phyloP scores from a whole-genome alignment of 106 monocot genomes.

The Gastrodia elata region DNA sequence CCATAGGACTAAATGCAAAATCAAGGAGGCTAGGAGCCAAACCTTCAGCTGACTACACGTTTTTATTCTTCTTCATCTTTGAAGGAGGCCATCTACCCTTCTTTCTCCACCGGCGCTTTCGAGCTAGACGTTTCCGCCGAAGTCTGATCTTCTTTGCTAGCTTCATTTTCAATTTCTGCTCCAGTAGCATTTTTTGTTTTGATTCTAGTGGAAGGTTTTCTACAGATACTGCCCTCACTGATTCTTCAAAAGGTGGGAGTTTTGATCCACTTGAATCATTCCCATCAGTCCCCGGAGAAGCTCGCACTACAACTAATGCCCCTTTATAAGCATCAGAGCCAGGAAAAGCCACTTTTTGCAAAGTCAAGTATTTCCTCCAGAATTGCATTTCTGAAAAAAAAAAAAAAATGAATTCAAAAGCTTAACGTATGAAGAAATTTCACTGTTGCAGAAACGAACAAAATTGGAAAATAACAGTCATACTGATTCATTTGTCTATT shows the following conservation, averaged over 20 bases:
- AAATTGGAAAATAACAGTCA: too few relatives aligned
- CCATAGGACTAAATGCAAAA: background rate
- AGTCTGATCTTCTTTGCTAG: slow-evolving; percentile 78
- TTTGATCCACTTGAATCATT: slow-evolving; percentile 12
- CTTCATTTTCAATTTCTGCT: slow-evolving; percentile 79
- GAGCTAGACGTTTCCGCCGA: slow-evolving; percentile 56
- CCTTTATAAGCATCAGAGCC: slow-evolving; percentile 13
- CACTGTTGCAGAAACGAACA: background rate
- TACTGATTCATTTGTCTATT: too few relatives aligned
- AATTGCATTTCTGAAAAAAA: slow-evolving; percentile 3
- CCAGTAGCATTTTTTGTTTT: slow-evolving; percentile 49
- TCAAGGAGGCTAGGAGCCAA: background rate
- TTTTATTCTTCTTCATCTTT: slow-evolving; percentile 93
- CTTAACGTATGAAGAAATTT: background rate
- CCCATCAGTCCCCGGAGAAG: slow-evolving; percentile 41
- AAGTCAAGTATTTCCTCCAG: background rate
- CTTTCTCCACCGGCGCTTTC: slow-evolving; percentile 79
- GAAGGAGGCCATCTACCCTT: slow-evolving; percentile 91
- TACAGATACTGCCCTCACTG: slow-evolving; percentile 25
- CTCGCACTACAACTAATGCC: slow-evolving; percentile 24
- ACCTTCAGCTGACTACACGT: slow-evolving; percentile 23
- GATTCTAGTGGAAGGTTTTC: slow-evolving; percentile 77
- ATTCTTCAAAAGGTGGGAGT: slow-evolving; percentile 19
- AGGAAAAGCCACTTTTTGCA: slow-evolving; percentile 14
- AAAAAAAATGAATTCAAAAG: background rate